Conservation (phyloP, 1,284 basidiomycete genomes). For the Papiliotrema laurentii region DNA sequence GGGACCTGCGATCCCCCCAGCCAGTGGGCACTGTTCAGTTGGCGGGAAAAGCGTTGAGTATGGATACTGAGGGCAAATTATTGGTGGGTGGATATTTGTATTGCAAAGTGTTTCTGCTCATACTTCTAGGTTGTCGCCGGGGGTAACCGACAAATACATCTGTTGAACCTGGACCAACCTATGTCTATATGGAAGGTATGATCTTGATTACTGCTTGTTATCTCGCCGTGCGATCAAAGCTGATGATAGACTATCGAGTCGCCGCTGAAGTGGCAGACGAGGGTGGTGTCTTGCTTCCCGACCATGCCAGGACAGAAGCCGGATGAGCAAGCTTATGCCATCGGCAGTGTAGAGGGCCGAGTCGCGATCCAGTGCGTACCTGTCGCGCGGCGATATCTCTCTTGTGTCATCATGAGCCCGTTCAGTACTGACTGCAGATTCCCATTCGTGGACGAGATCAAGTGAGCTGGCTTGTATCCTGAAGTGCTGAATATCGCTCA, state of each 20-base stretch:
- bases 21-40: slow-evolving; percentile 74
- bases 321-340: slow-evolving; percentile 78
- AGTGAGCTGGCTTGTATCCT: no score
- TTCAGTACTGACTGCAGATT: slow-evolving; percentile 13
- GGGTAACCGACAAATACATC: slow-evolving; percentile 68
- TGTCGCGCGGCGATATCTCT: neutral
- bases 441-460: slow-evolving; percentile 28
- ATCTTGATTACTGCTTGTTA: slow-evolving; percentile 6
- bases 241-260: slow-evolving; percentile 63
- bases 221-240: neutral
- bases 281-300: slow-evolving; percentile 82
- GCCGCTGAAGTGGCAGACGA: slow-evolving; percentile 91
- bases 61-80: slow-evolving; percentile 38
- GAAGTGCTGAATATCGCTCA: no score
- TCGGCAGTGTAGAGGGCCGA: slow-evolving; percentile 92
- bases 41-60: slow-evolving; percentile 77
- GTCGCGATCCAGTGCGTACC: slow-evolving; percentile 84
- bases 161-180: slow-evolving; percentile 81
- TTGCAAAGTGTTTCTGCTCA: slow-evolving; percentile 10
- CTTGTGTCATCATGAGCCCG: slow-evolving; percentile 11
- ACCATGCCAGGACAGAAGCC: slow-evolving; percentile 29
- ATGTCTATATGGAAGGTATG: slow-evolving; percentile 67
- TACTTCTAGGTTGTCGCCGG: slow-evolving; percentile 84
- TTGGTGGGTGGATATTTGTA: slow-evolving; percentile 23
- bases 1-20: slow-evolving; percentile 72